Evolutionary conservation across 2,329 filamentous ascomycete genomes (phyloP), one percentile per base, ranked within the genome.

Genomic region (Lecanicillium sp.): DNA sequence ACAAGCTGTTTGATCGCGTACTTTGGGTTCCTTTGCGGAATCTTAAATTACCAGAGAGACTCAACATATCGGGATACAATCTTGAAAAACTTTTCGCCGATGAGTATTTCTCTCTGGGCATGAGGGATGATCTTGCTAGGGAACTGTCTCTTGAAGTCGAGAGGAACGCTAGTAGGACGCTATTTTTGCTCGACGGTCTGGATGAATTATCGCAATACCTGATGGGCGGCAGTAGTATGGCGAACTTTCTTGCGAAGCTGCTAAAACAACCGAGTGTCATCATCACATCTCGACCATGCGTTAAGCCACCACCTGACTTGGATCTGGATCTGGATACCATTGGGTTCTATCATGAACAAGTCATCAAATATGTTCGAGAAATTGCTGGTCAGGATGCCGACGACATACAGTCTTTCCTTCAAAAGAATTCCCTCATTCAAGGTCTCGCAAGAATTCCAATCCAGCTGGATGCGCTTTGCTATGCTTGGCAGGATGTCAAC

Each of bases 401-500:
- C 15, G 37, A 37, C 3, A 16, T 37, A n/a, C 4, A 15, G 17
- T 22, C 17, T 4, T 67, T 63, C 29, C 48, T 68, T 7, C 4
- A 58, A 32, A 7, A 39, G 0, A 55, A 58, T 42, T 35, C 16
- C 37, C 45, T 62, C 6, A 49, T 68, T 9, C 45, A 58, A 34
- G 52, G 45, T 5, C 53, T 68, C 18, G 52, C 62, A 3, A 59
- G 55, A 13, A 66, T 68, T 29, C 66, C 64, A 0, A 62, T 68
- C 41, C 62, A 61, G 35, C 49, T 70, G 1, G 65, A 68, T 50
- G 65, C 64, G 2, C 40, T 68, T 17, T 68, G 64, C 41, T 61
- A 50, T 32, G 56, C 37, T 12, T 67, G 62, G 62, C 40, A 53
- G 1, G 42, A 50, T 17, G 37, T 49, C 16, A 13, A 19, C 29